Conservation (phyloP, 2,329 filamentous ascomycete species). For the Diaporthe velutina region DNA sequence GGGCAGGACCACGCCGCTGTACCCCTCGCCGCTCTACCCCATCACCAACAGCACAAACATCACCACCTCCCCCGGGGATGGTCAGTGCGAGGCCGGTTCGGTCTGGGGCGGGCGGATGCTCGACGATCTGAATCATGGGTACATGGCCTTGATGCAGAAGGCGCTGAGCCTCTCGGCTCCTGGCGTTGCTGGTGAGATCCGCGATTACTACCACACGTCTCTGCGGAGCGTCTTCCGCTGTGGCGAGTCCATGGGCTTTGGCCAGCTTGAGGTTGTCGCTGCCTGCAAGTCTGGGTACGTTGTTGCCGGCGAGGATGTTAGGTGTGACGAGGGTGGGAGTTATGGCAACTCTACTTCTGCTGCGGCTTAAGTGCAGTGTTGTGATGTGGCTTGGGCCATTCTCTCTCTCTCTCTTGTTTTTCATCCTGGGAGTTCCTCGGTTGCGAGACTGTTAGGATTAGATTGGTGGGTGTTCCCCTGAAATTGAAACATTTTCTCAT, state of each 20-base stretch:
- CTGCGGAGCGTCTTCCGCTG: not conserved
- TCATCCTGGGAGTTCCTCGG: not conserved
- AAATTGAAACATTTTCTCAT: not conserved
- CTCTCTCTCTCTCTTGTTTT: not conserved
- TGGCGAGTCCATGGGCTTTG: not conserved
- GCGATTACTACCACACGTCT: not conserved
- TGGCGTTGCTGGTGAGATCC: not conserved
- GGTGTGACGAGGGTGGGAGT: not conserved
- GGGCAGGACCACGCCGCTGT: not conserved
- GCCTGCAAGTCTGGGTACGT: not conserved
- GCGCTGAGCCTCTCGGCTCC: not conserved
- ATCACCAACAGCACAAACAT: not conserved
- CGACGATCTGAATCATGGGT: not conserved
- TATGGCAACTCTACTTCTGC: not conserved
- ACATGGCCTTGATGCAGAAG: slow-evolving; percentile 18
- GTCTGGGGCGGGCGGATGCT: not conserved
- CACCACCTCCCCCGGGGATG: not conserved
- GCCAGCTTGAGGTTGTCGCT: not conserved
- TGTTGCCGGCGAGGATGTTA: not conserved
- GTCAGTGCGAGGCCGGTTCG: not conserved
- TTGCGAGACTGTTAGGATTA: not conserved
- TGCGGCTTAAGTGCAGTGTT: not conserved
- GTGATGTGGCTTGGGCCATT: not conserved
- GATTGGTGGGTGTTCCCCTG: not conserved
- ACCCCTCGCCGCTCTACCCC: not conserved